Conservation (phyloP, 208 protist genomes). For the Leishmania aethiopica region DNA sequence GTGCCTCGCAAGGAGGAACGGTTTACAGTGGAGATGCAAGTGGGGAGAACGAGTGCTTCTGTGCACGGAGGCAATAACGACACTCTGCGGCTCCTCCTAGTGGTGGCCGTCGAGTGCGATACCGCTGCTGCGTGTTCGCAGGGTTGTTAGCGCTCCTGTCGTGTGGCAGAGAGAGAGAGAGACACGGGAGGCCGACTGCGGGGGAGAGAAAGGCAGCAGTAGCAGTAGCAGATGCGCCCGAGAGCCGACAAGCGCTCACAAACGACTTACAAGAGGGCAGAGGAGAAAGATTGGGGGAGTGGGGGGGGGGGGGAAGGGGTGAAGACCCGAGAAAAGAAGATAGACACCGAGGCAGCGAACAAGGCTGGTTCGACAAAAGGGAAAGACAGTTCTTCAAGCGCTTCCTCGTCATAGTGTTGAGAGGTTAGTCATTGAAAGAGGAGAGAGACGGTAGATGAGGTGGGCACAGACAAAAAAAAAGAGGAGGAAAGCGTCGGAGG, state of each 20-base stretch:
- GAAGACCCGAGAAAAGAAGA: neutral
- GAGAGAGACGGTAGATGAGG: neutral
- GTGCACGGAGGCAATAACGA: neutral
- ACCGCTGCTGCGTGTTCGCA: neutral
- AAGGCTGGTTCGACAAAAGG: neutral
- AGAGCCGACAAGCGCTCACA: neutral
- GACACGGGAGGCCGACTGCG: neutral
- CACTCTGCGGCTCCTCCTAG: neutral
- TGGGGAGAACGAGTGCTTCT: neutral
- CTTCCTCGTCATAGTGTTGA: neutral
- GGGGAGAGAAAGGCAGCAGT: neutral
- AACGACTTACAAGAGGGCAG: neutral
- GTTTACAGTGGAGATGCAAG: neutral
- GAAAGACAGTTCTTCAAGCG: neutral
- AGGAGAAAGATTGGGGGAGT: neutral
- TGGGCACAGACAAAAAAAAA: neutral
- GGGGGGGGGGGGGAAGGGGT: neutral
- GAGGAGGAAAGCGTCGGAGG: neutral
- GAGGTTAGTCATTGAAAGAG: neutral
- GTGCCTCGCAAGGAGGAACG: neutral
- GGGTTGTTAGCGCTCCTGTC: neutral
- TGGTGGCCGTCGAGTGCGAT: neutral
- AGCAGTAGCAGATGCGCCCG: neutral
- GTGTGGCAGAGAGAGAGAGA: neutral
- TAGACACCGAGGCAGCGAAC: neutral